Base-by-base conservation (phyloP, 2,329 filamentous ascomycete species). In the Zarea fungicola region DNA sequence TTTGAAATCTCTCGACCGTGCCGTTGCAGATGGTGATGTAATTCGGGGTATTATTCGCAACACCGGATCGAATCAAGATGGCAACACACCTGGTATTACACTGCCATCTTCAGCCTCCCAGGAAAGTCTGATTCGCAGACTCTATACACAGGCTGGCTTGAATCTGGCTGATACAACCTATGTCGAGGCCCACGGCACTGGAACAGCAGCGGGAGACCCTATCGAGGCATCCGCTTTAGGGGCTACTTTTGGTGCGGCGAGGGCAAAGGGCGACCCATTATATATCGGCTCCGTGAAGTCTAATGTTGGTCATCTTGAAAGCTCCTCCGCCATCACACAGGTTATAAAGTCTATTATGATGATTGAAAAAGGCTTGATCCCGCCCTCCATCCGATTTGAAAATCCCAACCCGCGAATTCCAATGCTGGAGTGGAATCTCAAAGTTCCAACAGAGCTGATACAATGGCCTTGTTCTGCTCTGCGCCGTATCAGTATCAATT, bases 101-200 rank as follows among this genome's bases (percentile, higher is more conserved):
- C 60, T 69, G 37, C 76, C 74, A 0, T 71, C 54, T 37, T 25
- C 29, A 6, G 32, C 18, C 2, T 51, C 53, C 63, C 16, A 52
- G 53, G 3, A 62, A 64, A 1, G 75, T 76, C 52, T 21, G 35
- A 5, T 22, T 37, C 9, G 61, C 63, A 1, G 62, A 58, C 3
- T 53, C 64, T 16, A 34, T 23, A 16, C 55, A 53, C 21, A 34
- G 54, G 11, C 29, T 43, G 5, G 40, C 14, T 56, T 66, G 2
- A 53, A 61, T 37, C 51, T 58, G 0, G 9, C 18, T 0, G 47
- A 63, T 2, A 62, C 63, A 0, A 58, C 51, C 6, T 62, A 62
- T 18, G 49, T 67, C 2, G 66, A 75, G 51, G 66, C 64, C 22
- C 74, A 77, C 31, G 73, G 71, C 0, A 75, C 73, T 0, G 72